A percentile compares a stretch with the other conserved stretches of the same genome.
Evolutionary conservation across 179 eudicot genomes (phyloP).

Genomic region (Nepenthes alata): DNA sequence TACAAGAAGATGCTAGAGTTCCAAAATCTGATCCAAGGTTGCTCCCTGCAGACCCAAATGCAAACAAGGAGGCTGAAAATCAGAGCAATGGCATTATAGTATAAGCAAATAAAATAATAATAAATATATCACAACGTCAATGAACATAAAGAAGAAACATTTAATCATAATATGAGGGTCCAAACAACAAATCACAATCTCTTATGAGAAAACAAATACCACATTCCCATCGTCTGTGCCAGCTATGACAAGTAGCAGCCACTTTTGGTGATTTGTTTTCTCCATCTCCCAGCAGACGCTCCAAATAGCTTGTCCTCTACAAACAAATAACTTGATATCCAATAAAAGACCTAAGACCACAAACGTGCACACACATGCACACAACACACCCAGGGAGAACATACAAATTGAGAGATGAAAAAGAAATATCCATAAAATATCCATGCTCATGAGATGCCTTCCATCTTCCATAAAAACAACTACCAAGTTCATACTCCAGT

Average conservation of each 20-base stretch:
- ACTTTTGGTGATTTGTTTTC: conserved; percentile 15
- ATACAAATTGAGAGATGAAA: too few relatives aligned
- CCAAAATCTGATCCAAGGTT: conserved; percentile 8
- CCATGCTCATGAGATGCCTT: background rate
- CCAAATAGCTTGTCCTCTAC: conserved; percentile 41
- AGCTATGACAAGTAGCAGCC: conserved; percentile 11
- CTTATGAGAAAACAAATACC: conserved; percentile 14
- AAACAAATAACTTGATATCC: conserved; percentile 10
- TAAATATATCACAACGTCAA: background rate
- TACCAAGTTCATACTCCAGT: too few relatives aligned
- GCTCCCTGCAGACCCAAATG: conserved; percentile 24
- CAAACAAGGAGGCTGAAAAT: background rate
- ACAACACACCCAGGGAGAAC: background rate
- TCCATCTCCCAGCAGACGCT: conserved; percentile 21
- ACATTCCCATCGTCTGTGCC: conserved; percentile 13
- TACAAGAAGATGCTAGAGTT: conserved; percentile 13
- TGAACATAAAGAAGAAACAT: too few relatives aligned
- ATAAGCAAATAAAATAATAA: conserved; percentile 1
- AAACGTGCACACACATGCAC: background rate
- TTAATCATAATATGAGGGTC: too few relatives aligned
- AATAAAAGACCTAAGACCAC: conserved; percentile 6
- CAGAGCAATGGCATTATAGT: background rate
- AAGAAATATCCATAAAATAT: background rate
- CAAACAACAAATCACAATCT: too few relatives aligned
- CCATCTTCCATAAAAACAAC: too few relatives aligned